Conservation (phyloP, 441 rosid genomes). For the Corymbia citriodora region DNA sequence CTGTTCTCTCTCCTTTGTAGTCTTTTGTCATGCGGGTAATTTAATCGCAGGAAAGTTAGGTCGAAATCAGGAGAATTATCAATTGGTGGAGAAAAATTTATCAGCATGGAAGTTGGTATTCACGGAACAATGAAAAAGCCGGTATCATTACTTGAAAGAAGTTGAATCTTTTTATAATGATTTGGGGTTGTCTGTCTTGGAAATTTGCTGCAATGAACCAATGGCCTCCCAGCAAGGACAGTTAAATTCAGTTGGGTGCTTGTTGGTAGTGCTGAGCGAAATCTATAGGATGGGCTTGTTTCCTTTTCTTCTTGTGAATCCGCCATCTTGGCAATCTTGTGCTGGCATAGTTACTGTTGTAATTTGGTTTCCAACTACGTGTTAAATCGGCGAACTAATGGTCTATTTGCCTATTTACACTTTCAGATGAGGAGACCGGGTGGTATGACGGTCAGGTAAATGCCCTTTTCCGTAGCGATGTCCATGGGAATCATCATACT, state of each 20-base stretch:
- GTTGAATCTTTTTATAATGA: background rate
- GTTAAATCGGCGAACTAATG: background rate
- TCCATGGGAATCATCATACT: background rate
- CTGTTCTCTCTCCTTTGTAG: background rate
- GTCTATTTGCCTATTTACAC: background rate
- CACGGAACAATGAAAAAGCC: background rate
- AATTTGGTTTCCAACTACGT: background rate
- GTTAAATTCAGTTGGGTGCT: background rate
- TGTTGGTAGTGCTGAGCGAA: background rate
- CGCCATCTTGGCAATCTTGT: background rate
- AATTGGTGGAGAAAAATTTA: background rate
- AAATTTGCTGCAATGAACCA: background rate
- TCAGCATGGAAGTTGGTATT: background rate
- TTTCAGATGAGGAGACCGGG: slow-evolving; percentile 91
- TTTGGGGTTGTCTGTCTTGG: background rate
- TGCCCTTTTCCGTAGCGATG: background rate
- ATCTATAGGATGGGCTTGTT: background rate
- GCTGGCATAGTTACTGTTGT: background rate
- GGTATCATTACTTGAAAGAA: background rate
- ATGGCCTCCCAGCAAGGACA: background rate
- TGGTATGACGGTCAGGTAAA: slow-evolving; percentile 97
- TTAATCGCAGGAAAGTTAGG: background rate
- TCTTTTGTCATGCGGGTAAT: background rate
- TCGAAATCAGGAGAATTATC: background rate
- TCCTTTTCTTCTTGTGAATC: background rate